Evolutionary conservation across 257 asterid species (phyloP), one percentile per base, ranked within the genome.

Genomic region (Echium plantagineum): DNA sequence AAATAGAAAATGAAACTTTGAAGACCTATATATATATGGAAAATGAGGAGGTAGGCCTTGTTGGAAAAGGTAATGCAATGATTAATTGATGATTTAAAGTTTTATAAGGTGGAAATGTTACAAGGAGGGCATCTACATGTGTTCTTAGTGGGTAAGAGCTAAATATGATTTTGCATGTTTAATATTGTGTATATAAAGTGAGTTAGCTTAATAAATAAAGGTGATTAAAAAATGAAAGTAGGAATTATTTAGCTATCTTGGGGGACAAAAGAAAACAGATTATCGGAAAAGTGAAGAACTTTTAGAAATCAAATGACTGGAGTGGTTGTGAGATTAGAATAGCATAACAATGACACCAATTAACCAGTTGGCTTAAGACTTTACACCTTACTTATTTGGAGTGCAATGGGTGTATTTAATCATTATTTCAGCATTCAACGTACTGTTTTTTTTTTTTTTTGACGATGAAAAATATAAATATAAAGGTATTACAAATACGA

Each of bases 281-380:
- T 42, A 38, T 57, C 32, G 35, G 63, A 71, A 48, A 65, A 66
- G 62, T 63, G 18, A n/a, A 42, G 54, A 56, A 61, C 32, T 53
- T 55, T 64, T 15, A 20, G 56, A 7, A 59, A 63, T 68, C 64
- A 69, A 77, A 69, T 74, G 75, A 65, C 61, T 60, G 46, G 72
- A 69, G 76, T 69, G 12, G 79, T 62, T 77, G 69, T 57, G 57
- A 24, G 79, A 71, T 70, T 59, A 64, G 76, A 77, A 48, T 42
- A 71, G 71, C 63, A 58, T 15, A 65, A 63, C 28, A 46, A 51
- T 21, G 49, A 42, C 49, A 42, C 49, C 49, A 42, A 13, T 42
- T 42, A 10, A 0, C 49, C 17, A 42, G 49, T 42, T 42, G 49
- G 49, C 49, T 42, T 12, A 42, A 42, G 49, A 42, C 49, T 42